Percentiles rank a stretch among this genome's conserved stretches.
These are phyloP conservation scores for Beauveria brongniartii DNA, from an alignment of 2,329 filamentous ascomycete genomes.

Conservation along the genomic window DNA sequence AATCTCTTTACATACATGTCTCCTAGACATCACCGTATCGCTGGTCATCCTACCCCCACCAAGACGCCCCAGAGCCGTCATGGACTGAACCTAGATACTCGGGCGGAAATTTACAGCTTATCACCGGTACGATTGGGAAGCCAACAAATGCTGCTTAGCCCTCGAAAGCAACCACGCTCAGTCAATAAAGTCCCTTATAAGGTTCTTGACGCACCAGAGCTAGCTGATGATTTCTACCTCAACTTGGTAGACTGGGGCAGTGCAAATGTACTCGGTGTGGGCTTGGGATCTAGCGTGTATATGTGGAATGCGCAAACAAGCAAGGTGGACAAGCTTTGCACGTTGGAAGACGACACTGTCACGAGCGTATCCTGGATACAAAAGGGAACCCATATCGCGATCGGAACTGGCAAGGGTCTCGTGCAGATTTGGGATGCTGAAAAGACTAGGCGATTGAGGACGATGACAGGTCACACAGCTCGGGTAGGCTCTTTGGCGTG, in stretches of 20 bases:
- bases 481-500: constrained; percentile 90
- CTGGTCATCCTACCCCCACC: constrained; percentile 79
- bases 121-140: constrained; percentile 90
- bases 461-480: constrained; percentile 94
- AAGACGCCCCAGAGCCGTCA: constrained; percentile 84
- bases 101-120: constrained; percentile 89
- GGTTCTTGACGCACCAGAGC: constrained; percentile 88
- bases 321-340: constrained; percentile 87
- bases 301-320: constrained; percentile 96
- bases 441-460: constrained; percentile 72
- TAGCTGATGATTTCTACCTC: constrained; percentile 95
- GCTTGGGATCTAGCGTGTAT: constrained; percentile 86
- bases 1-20: constrained; percentile 93
- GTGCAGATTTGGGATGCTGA: constrained; percentile 98
- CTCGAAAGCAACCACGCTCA: constrained; percentile 76
- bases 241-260: constrained; percentile 98
- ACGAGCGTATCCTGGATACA: constrained; percentile 99
- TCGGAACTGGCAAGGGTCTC: constrained; percentile 87
- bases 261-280: constrained; percentile 87
- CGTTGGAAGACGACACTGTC: constrained; percentile 84
- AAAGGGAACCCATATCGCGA: constrained; percentile 88
- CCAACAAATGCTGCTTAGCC: constrained; percentile 86
- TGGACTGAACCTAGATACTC: constrained; percentile 79
- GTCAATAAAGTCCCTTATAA: constrained; percentile 98
- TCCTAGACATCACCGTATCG: constrained; percentile 60